A percentile compares a stretch with the other conserved stretches of the same genome.
These are phyloP conservation scores for Rhizoctonia solani DNA, from an alignment of 1,284 basidiomycete genomes.

Conservation along the genomic window DNA sequence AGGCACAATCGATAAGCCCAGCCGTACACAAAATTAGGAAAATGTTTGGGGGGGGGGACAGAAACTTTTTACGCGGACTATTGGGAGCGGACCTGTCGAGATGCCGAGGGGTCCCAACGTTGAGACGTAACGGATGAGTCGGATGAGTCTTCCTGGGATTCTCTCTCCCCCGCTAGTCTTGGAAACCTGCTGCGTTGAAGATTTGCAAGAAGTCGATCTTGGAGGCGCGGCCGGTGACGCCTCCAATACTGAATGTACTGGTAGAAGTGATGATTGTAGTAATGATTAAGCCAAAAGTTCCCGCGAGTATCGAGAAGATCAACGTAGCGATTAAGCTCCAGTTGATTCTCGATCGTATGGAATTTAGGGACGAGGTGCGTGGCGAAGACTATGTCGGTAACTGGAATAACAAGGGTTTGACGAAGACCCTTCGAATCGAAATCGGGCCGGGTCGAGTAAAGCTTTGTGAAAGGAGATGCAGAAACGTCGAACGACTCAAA, in stretches of 20 bases:
- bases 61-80: too few relatives aligned
- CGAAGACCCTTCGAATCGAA: neutral
- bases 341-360: neutral
- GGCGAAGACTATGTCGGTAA: constrained; percentile 1
- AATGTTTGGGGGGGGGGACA: too few relatives aligned
- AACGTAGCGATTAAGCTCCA: neutral
- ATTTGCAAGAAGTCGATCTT: neutral
- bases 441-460: neutral
- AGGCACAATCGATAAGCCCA: too few relatives aligned
- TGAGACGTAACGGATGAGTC: too few relatives aligned
- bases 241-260: neutral
- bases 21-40: too few relatives aligned
- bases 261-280: constrained; percentile 1
- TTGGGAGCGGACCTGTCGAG: too few relatives aligned
- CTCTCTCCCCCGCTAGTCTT: too few relatives aligned
- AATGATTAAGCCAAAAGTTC: constrained; percentile 24
- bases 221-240: neutral
- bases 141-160: too few relatives aligned
- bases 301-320: neutral
- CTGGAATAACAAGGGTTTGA: neutral
- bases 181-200: neutral
- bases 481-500: neutral
- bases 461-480: neutral
- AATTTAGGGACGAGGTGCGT: constrained; percentile 14
- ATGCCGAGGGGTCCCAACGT: too few relatives aligned